Percentiles rank a stretch among this genome's conserved stretches.
phyloP scores from a whole-genome alignment of 257 asterid species.

The Lycium barbarum region DNA sequence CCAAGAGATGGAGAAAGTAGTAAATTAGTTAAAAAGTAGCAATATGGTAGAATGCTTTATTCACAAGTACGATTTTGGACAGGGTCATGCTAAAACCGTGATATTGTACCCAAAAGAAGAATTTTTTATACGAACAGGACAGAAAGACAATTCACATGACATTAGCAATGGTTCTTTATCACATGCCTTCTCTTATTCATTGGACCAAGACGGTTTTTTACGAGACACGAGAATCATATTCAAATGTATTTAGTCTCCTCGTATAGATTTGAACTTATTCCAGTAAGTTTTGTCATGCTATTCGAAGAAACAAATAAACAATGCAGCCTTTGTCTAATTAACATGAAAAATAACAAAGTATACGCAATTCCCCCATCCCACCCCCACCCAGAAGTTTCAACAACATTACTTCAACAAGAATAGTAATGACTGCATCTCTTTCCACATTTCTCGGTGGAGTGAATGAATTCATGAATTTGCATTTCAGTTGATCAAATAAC shows the following conservation, averaged over 20 bases:
- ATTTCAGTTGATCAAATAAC: no score
- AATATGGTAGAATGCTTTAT: neutral
- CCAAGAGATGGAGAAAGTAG: neutral
- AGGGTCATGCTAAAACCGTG: neutral
- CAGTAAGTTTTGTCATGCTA: neutral
- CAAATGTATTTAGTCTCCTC: neutral
- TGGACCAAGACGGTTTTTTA: neutral
- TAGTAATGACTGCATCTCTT: no score
- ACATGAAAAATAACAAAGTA: neutral
- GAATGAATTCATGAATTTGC: neutral
- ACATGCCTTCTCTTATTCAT: neutral
- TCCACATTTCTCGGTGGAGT: no score
- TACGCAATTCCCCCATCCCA: no score
- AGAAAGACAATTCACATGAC: neutral
- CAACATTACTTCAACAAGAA: neutral
- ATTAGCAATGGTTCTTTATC: neutral
- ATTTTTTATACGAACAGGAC: neutral
- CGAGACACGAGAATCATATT: neutral
- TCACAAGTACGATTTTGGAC: neutral
- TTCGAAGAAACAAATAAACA: neutral
- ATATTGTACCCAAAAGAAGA: neutral
- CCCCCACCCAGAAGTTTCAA: neutral
- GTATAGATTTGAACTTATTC: neutral
- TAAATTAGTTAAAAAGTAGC: neutral
- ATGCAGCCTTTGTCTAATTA: neutral